Base-by-base conservation (phyloP, 2,329 filamentous ascomycete species). In the Fusarium newnesense region DNA sequence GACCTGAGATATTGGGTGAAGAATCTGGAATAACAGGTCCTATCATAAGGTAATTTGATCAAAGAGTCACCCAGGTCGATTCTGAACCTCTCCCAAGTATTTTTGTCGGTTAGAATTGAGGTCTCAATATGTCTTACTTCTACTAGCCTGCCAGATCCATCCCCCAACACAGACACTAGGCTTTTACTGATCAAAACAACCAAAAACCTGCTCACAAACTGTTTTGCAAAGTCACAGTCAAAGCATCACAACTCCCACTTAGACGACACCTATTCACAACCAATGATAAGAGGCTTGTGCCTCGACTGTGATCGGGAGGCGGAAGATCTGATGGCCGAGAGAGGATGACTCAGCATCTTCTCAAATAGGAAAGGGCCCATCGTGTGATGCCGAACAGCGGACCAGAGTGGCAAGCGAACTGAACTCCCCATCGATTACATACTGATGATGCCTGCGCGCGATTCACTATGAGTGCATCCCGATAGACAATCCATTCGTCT, bases 311-410 rank as follows among this genome's bases (percentile, higher is more conserved):
- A 46, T 53, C 60, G 58, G 66, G 62, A 57, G 30, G 26, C 74
- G 76, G 76, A 78, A 76, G 56, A 78, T 78, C 66, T 69, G 53
- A 30, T 26, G 26, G 62, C 76, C 72, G 70, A 66, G 44, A 3
- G 10, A 36, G 5, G 64, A 73, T 78, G 76, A 78, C 72, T 78
- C 76, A 78, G 76, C 76, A 53, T 19, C 1, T n/a, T 32, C 60
- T 68, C 44, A 56, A 68, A 75, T 64, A 46, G 64, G 76, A 75
- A 77, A 76, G 76, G 76, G 64, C 67, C 70, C 73, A 62, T 72
- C 71, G 74, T 67, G 75, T 75, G 76, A 76, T 78, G 75, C 76
- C 76, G 76, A 78, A 70, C 53, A 69, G 70, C 76, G 76, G 74
- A 77, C 62, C 64, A 72, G 60, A 72, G 76, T 78, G 76, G 76